phyloP scores from a whole-genome alignment of 2,329 filamentous ascomycete species.

The Alternaria angustiovoidea region DNA sequence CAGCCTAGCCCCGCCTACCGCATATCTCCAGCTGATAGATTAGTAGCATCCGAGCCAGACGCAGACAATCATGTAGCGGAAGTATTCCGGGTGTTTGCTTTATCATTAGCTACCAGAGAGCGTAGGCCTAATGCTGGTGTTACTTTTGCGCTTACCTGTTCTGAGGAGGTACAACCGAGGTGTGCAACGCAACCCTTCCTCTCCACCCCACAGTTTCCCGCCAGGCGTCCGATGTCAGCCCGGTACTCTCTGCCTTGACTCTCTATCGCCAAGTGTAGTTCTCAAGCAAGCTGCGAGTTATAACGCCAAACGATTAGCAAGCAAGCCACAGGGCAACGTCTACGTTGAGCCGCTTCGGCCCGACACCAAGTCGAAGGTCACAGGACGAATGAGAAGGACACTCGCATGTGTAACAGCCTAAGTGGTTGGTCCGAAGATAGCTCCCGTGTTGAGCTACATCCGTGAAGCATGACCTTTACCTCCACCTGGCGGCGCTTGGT shows the following conservation, averaged over 20 bases:
- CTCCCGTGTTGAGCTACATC: conserved; percentile 28
- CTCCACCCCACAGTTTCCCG: conserved; percentile 39
- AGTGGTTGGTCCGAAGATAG: conserved; percentile 32
- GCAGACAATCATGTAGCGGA: conserved; percentile 5
- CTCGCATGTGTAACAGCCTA: conserved; percentile 17
- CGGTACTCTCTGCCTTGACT: conserved; percentile 13
- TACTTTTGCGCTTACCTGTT: conserved; percentile 18
- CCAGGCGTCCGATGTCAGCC: conserved; percentile 22
- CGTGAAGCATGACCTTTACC: conserved; percentile 37
- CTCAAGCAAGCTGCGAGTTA: not conserved
- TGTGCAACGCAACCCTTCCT: conserved; percentile 26
- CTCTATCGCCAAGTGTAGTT: conserved; percentile 5
- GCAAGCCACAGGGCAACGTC: conserved; percentile 15
- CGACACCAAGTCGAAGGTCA: conserved; percentile 14
- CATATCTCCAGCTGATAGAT: conserved; percentile 16
- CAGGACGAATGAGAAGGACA: conserved; percentile 27
- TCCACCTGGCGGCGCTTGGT: conserved; percentile 32
- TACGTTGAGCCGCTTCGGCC: conserved; percentile 23
- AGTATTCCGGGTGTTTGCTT: conserved; percentile 1
- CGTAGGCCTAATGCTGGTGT: conserved; percentile 5
- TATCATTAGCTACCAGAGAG: not conserved
- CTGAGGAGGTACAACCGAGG: conserved; percentile 42
- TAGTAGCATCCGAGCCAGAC: conserved; percentile 4
- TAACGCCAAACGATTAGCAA: conserved; percentile 6
- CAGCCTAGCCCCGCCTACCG: conserved; percentile 9